Evolutionary conservation across 331 rosid genomes (phyloP), one percentile per base, ranked within the genome.

Genomic region (Malus hybrid): DNA sequence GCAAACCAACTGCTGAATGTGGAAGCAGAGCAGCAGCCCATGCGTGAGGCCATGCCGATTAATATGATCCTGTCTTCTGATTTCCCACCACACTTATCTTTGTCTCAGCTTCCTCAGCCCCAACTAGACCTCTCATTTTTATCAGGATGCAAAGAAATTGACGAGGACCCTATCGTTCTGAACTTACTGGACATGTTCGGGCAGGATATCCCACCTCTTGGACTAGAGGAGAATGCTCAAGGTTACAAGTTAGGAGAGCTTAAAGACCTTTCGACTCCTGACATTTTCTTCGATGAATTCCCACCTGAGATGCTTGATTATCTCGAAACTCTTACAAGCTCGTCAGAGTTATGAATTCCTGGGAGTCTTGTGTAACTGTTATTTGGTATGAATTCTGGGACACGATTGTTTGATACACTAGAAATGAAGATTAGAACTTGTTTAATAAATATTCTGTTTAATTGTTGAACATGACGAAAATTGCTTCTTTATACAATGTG

Each of bases 301-400:
- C 63, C 91, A 52, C 66, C 67, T 33, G 91, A 89, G 27, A 73
- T 85, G 57, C 82, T 89, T 81, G 88, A 89, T 65, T 85, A 85
- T 62, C 82, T 87, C 71, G 84, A 88, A 69, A 75, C 78, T 14
- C 57, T 78, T 84, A 81, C 88, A 18, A 66, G 73, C 31, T 42
- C 84, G 44, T 54, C 64, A 8, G 65, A 70, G 76, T 75, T 61
- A 72, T 31, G n/a, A 75, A 63, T 34, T 70, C 18, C 64, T 60
- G 28, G 20, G 16, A 54, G 48, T 19, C 46, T 62, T 62, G 39
- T 62, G 33, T 3, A 62, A 31, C 69, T 16, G 20, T 16, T 7
- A 32, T 16, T 64, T 31, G 8, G 12, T 27, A 28, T 13, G 67
- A 44, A n/a, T 55, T 55, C 65, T 11, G 18, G 32, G 16, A 5